Evolutionary conservation across 768 basidiomycete species (phyloP), one percentile per base, ranked within the genome.

Genomic region (Dioszegia aurantiaca): DNA sequence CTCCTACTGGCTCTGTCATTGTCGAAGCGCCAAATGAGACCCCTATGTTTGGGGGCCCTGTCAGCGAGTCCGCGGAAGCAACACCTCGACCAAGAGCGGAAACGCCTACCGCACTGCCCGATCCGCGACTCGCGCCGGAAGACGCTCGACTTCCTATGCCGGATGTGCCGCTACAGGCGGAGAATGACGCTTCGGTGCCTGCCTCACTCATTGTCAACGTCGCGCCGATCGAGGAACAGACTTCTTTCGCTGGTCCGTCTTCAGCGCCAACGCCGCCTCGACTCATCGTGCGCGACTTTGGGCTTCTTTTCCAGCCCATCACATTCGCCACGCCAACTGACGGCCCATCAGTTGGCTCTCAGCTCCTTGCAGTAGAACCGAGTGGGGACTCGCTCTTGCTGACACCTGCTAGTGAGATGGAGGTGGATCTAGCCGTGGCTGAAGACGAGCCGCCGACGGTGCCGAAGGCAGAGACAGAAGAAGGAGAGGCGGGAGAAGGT

Each of bases 91-190:
- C 64, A 10, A 37, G 65, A 53, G 37, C 55, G n/a, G 45, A 52
- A 19, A 63, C 65, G 1, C 65, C 65, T n/a, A 53, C 65, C 1
- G 23, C 17, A 6, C 43, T 68, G 16, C 66, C 66, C 1, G 61
- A 68, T 48, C 66, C 66, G 0, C 16, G 28, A 19, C 24, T 61
- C 8, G 24, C 57, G 1, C 33, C 56, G 2, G 55, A 58, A 23
- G 58, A 59, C 27, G 49, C 58, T 17, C 16, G 28, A 6, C 19
- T 58, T 8, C 33, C 16, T 19, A 53, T 59, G 58, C 58, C 52
- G 21, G 51, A 53, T 24, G 51, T 53, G 16, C 51, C 37, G 2
- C 37, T 26, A n/a, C 51, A 40, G 21, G 37, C 17, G 3, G 51
- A 53, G 14, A 17, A 19, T 8, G 37, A 53, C 3, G 37, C 40